Evolutionary conservation across 192 early-diverging fungal species (phyloP).

Genomic region (Backusella liffmaniae): DNA sequence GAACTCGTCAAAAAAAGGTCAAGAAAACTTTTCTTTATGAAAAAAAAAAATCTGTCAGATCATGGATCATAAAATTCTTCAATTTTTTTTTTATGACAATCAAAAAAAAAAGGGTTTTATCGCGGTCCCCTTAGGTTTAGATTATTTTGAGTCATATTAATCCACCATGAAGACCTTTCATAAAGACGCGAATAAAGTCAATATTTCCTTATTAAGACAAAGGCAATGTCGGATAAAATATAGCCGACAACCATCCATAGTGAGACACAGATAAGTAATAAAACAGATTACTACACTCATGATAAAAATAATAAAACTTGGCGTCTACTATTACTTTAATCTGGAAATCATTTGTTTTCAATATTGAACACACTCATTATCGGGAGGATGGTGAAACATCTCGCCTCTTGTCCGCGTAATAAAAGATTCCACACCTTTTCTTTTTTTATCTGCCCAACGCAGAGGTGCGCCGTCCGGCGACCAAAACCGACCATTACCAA

Average conservation of each 20-base stretch:
- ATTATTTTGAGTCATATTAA: not conserved
- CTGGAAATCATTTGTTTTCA: not conserved
- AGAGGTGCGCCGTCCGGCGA: not conserved
- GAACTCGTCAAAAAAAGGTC: not conserved
- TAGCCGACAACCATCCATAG: not conserved
- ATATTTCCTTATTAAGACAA: not conserved
- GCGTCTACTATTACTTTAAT: not conserved
- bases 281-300: not conserved
- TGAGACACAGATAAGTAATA: not conserved
- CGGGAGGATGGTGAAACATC: too few species aligned
- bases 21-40: not conserved
- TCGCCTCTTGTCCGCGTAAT: not conserved
- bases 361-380: not conserved
- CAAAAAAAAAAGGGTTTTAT: not conserved
- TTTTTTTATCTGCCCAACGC: not conserved
- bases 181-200: not conserved
- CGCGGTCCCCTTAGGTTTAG: not conserved
- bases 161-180: not conserved
- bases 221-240: not conserved
- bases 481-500: not conserved
- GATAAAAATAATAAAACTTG: not conserved
- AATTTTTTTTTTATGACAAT: not conserved
- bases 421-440: not conserved
- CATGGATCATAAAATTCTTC: not conserved
- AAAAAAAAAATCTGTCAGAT: not conserved